Base-by-base conservation (phyloP, 306 rosid genomes). In the Albizia julibrissin region DNA sequence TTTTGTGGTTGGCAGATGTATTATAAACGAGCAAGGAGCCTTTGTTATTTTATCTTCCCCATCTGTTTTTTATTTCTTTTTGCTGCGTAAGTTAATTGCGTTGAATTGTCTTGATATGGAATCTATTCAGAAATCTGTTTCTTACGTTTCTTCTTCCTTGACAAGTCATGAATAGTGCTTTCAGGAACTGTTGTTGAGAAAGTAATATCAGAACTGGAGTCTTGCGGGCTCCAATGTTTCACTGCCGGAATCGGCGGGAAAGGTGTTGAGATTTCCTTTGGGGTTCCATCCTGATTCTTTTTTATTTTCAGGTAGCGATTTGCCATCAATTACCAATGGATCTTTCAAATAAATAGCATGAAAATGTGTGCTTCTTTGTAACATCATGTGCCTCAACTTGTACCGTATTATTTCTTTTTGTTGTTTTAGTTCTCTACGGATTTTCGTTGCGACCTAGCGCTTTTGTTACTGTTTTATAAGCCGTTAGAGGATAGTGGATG, bases 191-290 rank as follows among this genome's bases (percentile, higher is more conserved):
- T 93, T 81, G 96, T 88, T 78, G 93, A 93, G 10, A 85, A 86
- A 81, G 94, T 93, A 75, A 85, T 87, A 76, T 74, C 93, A 33
- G 99, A 95, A 72, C 90, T 95, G 61, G 94, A 95, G 91, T 91
- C 96, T 3, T 80, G 88, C 77, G 97, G 98, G 31, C 93, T 93
- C 88, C 97, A 91, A 69, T 95, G 99, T 84, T 84, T 93, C 86
- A 90, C 76, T 42, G 96, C 96, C 1, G 91, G 88, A 84, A 89
- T 91, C 18, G 99, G 99, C 6, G 97, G 97, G 31, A 82, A 83
- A 56, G 98, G 99, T 34, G 98, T 61, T 59, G 91, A 95, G 88
- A 72, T 95, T 72, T 82, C 77, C 86, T 88, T 91, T 77, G 88
- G 70, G 72, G 89, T 70, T 58, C 82, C 89, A 76, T 87, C 91